Conservation (phyloP, 2,329 filamentous ascomycete species). For the Pseudocercospora fuligena region DNA sequence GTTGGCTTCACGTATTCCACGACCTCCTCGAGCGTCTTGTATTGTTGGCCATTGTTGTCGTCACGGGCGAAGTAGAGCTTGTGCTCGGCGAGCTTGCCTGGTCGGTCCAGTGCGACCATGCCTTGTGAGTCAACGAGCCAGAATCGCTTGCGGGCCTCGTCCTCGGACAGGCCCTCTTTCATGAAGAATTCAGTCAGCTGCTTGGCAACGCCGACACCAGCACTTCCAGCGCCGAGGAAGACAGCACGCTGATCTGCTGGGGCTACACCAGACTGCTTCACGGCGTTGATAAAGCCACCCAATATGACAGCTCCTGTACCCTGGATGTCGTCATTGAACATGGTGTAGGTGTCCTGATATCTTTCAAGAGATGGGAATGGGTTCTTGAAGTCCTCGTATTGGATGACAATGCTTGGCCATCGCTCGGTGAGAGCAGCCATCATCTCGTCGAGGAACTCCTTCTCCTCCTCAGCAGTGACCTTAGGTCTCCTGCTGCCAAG, state of each 20-base stretch:
- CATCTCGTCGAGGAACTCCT: slow-evolving; percentile 94
- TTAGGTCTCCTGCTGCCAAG: slow-evolving; percentile 87
- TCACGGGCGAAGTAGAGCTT: slow-evolving; percentile 70
- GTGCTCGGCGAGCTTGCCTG: slow-evolving; percentile 89
- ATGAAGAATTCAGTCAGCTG: slow-evolving; percentile 98
- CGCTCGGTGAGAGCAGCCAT: slow-evolving; percentile 86
- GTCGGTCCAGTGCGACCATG: slow-evolving; percentile 89
- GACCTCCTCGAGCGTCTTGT: slow-evolving; percentile 83
- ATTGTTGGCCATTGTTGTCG: slow-evolving; percentile 67
- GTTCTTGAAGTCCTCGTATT: slow-evolving; percentile 98
- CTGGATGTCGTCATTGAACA: slow-evolving; percentile 99
- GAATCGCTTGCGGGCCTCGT: slow-evolving; percentile 87
- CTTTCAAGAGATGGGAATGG: slow-evolving; percentile 92
- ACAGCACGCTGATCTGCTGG: slow-evolving; percentile 90
- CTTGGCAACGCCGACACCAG: slow-evolving; percentile 95
- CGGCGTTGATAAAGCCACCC: slow-evolving; percentile 74
- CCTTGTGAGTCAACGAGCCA: slow-evolving; percentile 93
- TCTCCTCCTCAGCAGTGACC: slow-evolving; percentile 75
- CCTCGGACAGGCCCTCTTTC: slow-evolving; percentile 84
- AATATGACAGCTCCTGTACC: slow-evolving; percentile 95
- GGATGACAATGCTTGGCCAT: slow-evolving; percentile 76
- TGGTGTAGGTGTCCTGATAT: slow-evolving; percentile 86
- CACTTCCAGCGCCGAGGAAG: slow-evolving; percentile 94
- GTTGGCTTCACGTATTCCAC: slow-evolving; percentile 95
- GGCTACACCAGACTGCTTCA: slow-evolving; percentile 83